These are phyloP conservation scores for Hypoxylon fuscum DNA, from an alignment of 495 filamentous ascomycete genomes.

Conservation along the genomic window DNA sequence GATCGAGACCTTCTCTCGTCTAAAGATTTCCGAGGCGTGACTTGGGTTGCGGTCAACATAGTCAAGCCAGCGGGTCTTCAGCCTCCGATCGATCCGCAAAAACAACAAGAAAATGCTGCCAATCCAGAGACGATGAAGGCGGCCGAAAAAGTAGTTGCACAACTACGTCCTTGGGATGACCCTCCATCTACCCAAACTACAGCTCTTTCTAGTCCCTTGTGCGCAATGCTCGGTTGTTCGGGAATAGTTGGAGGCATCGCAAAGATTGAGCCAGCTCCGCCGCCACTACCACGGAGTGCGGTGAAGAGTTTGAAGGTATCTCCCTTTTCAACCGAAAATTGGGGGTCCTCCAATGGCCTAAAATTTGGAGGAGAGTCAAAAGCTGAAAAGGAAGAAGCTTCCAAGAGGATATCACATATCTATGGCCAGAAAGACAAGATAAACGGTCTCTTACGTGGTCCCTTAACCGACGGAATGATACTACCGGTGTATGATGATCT, in stretches of 20 bases:
- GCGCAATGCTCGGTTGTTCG: slow-evolving; percentile 71
- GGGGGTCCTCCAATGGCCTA: slow-evolving; percentile 68
- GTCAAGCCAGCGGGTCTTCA: slow-evolving; percentile 83
- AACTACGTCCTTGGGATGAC: slow-evolving; percentile 80
- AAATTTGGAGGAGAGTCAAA: slow-evolving; percentile 91
- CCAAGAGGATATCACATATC: slow-evolving; percentile 62
- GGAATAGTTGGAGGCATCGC: slow-evolving; percentile 87
- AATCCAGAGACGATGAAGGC: slow-evolving; percentile 60
- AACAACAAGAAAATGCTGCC: slow-evolving; percentile 70
- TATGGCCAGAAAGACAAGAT: slow-evolving; percentile 61
- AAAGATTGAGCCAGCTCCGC: slow-evolving; percentile 73
- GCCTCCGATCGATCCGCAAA: slow-evolving; percentile 76
- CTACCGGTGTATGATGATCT: slow-evolving; percentile 59
- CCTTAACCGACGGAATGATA: slow-evolving; percentile 87
- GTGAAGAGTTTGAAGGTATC: slow-evolving; percentile 72
- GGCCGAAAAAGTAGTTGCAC: slow-evolving; percentile 77
- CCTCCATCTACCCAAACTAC: slow-evolving; percentile 81
- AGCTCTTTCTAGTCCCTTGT: slow-evolving; percentile 79
- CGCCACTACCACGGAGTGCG: slow-evolving; percentile 46
- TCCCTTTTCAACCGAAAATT: slow-evolving; percentile 70
- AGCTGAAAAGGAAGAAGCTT: slow-evolving; percentile 73
- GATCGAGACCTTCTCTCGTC: slow-evolving; percentile 76
- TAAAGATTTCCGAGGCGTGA: slow-evolving; percentile 74
- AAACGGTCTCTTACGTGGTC: slow-evolving; percentile 78
- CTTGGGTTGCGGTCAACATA: slow-evolving; percentile 77